phyloP scores from a whole-genome alignment of 345 rosid species.

The Physaria fendleri region DNA sequence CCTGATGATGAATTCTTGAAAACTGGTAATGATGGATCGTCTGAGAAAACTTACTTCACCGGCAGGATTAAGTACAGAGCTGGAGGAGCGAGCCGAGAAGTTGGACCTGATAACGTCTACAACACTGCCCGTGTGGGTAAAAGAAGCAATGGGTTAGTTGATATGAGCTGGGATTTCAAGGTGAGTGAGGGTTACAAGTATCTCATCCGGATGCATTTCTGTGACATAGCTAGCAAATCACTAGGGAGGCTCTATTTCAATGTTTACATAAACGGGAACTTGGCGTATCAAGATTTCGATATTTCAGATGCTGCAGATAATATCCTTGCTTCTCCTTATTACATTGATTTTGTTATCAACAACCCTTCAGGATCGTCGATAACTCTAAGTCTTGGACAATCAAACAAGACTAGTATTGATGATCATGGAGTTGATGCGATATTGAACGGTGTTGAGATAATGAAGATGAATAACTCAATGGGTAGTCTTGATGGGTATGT shows the following conservation, averaged over 20 bases:
- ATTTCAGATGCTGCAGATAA: slow-evolving; percentile 52
- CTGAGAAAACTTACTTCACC: slow-evolving; percentile 39
- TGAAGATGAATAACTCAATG: slow-evolving; percentile 81
- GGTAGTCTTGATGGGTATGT: slow-evolving; percentile 69
- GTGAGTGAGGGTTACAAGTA: slow-evolving; percentile 35
- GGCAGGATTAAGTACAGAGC: slow-evolving; percentile 47
- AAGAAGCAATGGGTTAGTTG: slow-evolving; percentile 41
- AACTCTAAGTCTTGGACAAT: slow-evolving; percentile 65
- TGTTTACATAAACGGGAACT: slow-evolving; percentile 56
- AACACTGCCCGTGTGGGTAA: slow-evolving; percentile 66
- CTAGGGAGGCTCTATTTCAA: slow-evolving; percentile 67
- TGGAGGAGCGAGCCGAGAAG: slow-evolving; percentile 61
- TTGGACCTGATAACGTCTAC: slow-evolving; percentile 71
- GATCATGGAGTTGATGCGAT: slow-evolving; percentile 50
- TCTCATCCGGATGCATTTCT: slow-evolving; percentile 84
- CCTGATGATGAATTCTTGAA: slow-evolving; percentile 65
- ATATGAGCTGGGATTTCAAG: slow-evolving; percentile 71
- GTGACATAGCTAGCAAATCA: slow-evolving; percentile 69
- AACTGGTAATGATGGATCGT: slow-evolving; percentile 44
- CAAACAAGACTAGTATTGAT: slow-evolving; percentile 45
- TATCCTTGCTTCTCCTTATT: slow-evolving; percentile 63
- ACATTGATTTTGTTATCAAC: slow-evolving; percentile 57
- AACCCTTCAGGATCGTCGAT: slow-evolving; percentile 33
- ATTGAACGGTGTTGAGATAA: slow-evolving; percentile 81
- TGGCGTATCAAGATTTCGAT: slow-evolving; percentile 68